Conservation (phyloP, 495 filamentous ascomycete species). For the Xylaria grammica region DNA sequence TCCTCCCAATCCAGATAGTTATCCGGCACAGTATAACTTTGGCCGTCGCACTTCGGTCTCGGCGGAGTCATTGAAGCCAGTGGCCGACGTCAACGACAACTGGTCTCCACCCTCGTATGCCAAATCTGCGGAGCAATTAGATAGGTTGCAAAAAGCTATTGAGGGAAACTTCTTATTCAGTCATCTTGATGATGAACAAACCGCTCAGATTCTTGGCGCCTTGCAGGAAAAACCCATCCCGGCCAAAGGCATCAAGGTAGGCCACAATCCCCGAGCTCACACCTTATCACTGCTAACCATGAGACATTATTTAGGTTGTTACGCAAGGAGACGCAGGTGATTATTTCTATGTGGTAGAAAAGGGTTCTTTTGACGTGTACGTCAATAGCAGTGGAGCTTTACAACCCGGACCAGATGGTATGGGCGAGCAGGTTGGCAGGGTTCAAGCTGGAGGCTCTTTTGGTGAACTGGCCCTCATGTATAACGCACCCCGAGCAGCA, state of each 20-base stretch:
- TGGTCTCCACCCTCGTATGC: conserved; percentile 86
- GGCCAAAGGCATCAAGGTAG: conserved; percentile 85
- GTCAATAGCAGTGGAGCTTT: conserved; percentile 82
- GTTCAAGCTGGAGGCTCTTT: conserved; percentile 94
- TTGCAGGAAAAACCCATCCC: conserved; percentile 95
- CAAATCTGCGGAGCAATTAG: conserved; percentile 81
- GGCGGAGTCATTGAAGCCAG: conserved; percentile 92
- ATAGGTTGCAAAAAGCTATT: conserved; percentile 80
- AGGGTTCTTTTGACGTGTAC: conserved; percentile 87
- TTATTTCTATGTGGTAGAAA: conserved; percentile 97
- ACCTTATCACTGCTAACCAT: background rate
- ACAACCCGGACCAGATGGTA: conserved; percentile 80
- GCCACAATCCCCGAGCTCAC: background rate
- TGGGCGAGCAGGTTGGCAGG: conserved; percentile 81
- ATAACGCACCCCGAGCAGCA: conserved; percentile 96
- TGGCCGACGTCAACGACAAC: conserved; percentile 78
- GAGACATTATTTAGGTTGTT: conserved; percentile 66
- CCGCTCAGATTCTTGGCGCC: conserved; percentile 83
- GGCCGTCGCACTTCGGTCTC: conserved; percentile 94
- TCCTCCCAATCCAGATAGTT: conserved; percentile 64
- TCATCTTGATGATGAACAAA: conserved; percentile 92
- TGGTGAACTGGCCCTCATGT: conserved; percentile 97
- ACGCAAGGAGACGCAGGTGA: conserved; percentile 95
- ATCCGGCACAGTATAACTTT: conserved; percentile 93
- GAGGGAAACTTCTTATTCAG: conserved; percentile 92